phyloP scores from a whole-genome alignment of 306 rosid species.

The Lupinus albus region DNA sequence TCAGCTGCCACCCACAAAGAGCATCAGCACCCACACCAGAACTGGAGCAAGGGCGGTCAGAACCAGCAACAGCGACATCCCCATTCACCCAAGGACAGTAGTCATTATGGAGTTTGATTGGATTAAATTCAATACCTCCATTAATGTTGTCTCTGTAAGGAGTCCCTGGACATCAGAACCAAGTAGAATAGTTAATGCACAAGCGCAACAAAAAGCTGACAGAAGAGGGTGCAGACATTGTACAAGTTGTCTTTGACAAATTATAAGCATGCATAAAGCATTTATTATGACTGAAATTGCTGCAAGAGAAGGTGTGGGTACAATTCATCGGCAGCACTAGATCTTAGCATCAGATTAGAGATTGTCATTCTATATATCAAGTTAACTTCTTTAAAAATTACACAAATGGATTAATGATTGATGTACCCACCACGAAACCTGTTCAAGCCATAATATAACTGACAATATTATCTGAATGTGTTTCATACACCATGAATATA shows the following conservation, averaged over 20 bases:
- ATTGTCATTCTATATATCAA: slow-evolving; percentile 3
- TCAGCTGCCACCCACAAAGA: slow-evolving; percentile 94
- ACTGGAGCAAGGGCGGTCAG: slow-evolving; percentile 50
- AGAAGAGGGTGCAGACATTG: slow-evolving; percentile 26
- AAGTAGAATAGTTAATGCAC: slow-evolving; percentile 34
- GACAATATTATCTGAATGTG: background rate
- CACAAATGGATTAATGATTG: slow-evolving; percentile 18
- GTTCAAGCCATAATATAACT: background rate
- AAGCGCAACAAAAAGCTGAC: slow-evolving; percentile 9
- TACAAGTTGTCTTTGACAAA: slow-evolving; percentile 21
- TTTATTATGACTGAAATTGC: background rate
- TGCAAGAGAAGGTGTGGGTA: slow-evolving; percentile 1
- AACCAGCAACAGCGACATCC: slow-evolving; percentile 93
- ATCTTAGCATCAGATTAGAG: background rate
- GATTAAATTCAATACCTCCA: slow-evolving; percentile 83
- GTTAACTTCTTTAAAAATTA: background rate
- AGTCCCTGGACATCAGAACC: slow-evolving; percentile 58
- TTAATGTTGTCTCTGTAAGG: slow-evolving; percentile 78
- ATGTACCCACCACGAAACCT: slow-evolving; percentile 15
- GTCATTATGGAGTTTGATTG: slow-evolving; percentile 81
- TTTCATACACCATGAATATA: slow-evolving; percentile 11
- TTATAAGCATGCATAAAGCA: slow-evolving; percentile 18
- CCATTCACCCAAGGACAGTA: slow-evolving; percentile 99
- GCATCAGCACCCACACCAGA: slow-evolving; percentile 64
- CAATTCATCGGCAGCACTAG: slow-evolving; percentile 30